Percentiles rank a stretch among this genome's conserved stretches.
These are phyloP conservation scores for Aspergillus persii DNA, from an alignment of 2,329 filamentous ascomycete species.

Conservation along the genomic window DNA sequence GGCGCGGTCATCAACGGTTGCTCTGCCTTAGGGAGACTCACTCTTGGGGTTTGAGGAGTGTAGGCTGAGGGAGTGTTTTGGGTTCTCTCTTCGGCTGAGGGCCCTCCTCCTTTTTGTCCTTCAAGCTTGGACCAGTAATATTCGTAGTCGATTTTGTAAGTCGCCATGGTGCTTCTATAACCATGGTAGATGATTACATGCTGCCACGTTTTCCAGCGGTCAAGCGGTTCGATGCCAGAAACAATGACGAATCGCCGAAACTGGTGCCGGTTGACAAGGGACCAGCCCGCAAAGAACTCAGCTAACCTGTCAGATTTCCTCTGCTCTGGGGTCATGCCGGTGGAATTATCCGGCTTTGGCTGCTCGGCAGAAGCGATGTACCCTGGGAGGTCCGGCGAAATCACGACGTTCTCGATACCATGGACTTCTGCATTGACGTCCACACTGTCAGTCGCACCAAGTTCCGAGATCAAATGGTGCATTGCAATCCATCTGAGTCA, in stretches of 20 bases:
- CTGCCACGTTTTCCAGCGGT: conserved; percentile 31
- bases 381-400: conserved; percentile 28
- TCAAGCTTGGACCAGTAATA: conserved; percentile 13
- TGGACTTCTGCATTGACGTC: conserved; percentile 22
- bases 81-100: neutral
- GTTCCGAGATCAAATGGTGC: conserved; percentile 27
- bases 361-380: conserved; percentile 29
- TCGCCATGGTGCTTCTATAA: conserved; percentile 13
- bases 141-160: conserved; percentile 14
- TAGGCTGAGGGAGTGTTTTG: conserved; percentile 14
- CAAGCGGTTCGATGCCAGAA: conserved; percentile 20
- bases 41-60: conserved; percentile 7
- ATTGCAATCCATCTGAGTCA: conserved; percentile 25
- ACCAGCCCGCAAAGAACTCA: conserved; percentile 41
- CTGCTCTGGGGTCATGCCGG: conserved; percentile 25
- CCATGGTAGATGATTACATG: conserved; percentile 23
- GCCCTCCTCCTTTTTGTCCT: neutral
- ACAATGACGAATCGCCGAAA: conserved; percentile 31
- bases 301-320: conserved; percentile 37
- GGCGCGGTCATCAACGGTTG: neutral
- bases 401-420: conserved; percentile 24
- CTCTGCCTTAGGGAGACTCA: neutral
- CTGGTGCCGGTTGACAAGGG: conserved; percentile 28
- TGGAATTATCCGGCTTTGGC: conserved; percentile 22
- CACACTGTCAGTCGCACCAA: neutral